These are phyloP conservation scores for Dioscorea zingiberensis DNA, from an alignment of 106 monocot species.

Conservation along the genomic window DNA sequence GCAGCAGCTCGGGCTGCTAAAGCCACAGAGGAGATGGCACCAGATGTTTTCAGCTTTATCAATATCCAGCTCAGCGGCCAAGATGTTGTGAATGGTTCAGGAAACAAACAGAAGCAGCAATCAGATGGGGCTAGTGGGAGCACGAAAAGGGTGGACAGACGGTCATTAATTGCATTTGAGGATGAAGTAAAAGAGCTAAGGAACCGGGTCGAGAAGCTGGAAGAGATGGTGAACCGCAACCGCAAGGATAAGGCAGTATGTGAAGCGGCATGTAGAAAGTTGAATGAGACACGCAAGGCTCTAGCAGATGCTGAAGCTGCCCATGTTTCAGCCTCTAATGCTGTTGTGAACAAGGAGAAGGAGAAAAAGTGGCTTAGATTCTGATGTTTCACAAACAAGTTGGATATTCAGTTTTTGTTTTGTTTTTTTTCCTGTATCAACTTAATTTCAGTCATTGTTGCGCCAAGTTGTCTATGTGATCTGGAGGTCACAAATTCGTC, in stretches of 20 bases:
- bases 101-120: slow-evolving; percentile 18
- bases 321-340: slow-evolving; percentile 59
- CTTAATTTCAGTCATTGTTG: no score
- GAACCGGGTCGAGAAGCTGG: slow-evolving; percentile 48
- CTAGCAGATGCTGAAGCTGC: slow-evolving; percentile 64
- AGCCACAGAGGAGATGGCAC: slow-evolving; percentile 33
- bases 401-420: background rate
- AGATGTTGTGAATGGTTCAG: slow-evolving; percentile 17
- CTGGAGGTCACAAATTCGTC: no score
- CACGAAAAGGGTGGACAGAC: slow-evolving; percentile 44
- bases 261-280: slow-evolving; percentile 68
- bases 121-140: slow-evolving; percentile 6
- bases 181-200: slow-evolving; percentile 80
- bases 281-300: slow-evolving; percentile 50
- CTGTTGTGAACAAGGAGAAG: slow-evolving; percentile 78
- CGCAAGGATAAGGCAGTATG: slow-evolving; percentile 71
- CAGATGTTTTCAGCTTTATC: slow-evolving; percentile 84
- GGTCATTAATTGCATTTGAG: slow-evolving; percentile 67
- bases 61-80: slow-evolving; percentile 67
- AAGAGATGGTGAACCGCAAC: slow-evolving; percentile 82
- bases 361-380: slow-evolving; percentile 95
- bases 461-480: no score
- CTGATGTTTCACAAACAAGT: slow-evolving; percentile 20
- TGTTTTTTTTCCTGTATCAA: background rate
- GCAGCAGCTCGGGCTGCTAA: slow-evolving; percentile 51